A percentile compares a stretch with the other conserved stretches of the same genome.
phyloP scores from a whole-genome alignment of 2,329 filamentous ascomycete species.

The Colletotrichum truncatum region DNA sequence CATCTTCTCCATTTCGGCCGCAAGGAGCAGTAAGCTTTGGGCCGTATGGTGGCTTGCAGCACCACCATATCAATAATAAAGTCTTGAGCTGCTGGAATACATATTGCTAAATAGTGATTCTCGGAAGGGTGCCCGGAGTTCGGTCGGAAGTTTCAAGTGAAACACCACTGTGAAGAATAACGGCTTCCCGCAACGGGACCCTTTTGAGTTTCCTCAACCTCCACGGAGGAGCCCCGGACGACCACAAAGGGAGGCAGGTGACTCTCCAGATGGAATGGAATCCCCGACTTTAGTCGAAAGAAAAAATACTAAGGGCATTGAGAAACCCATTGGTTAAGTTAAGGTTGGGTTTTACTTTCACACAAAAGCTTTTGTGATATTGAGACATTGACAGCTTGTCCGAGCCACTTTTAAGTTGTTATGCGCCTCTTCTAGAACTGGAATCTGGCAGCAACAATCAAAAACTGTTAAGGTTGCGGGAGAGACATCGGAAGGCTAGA shows the following conservation, averaged over 20 bases:
- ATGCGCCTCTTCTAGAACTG: slow-evolving; percentile 17
- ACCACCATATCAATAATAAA: background rate
- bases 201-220: slow-evolving; percentile 9
- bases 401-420: background rate
- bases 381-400: slow-evolving; percentile 25
- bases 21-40: slow-evolving; percentile 4
- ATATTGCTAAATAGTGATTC: slow-evolving; percentile 18
- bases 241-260: background rate
- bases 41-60: background rate
- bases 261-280: background rate
- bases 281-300: slow-evolving; percentile 2
- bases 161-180: background rate
- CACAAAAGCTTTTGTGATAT: background rate
- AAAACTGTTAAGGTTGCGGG: background rate
- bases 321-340: background rate
- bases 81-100: background rate
- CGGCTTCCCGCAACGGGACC: background rate
- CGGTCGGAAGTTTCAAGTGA: slow-evolving; percentile 21
- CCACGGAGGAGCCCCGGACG: slow-evolving; percentile 12
- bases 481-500: background rate
- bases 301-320: background rate
- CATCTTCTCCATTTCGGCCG: background rate
- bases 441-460: background rate
- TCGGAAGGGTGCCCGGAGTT: slow-evolving; percentile 20
- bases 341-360: slow-evolving; percentile 1